Base-by-base conservation (phyloP, 441 rosid genomes). In the Populus hybrid region DNA sequence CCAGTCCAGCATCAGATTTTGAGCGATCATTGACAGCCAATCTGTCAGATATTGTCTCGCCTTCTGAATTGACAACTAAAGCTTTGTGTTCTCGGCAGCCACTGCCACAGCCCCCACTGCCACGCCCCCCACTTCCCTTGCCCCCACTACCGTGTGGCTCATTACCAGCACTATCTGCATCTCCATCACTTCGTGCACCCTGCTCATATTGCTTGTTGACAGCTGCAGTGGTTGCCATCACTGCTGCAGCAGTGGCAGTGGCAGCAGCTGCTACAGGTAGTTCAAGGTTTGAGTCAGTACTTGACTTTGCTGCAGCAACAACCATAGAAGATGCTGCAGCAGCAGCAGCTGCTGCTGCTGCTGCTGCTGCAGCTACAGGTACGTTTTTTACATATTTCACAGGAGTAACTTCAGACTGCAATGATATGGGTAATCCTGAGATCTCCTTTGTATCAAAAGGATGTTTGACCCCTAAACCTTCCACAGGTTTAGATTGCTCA, bases 261-360 rank as follows among this genome's bases (percentile, higher is more conserved):
- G 99, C 98, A 42, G 98, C 99, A 74, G 99, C 97, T 65, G 99
- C 97, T 66, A 91, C 96, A 76, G 99, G 97, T 78, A 95, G 83
- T 79, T 94, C 97, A 72, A 91, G 80, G 79, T 86, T 92, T 71
- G 97, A 76, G 77, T 87, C 94, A 9, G 87, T 61, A 82, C 86
- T 84, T 42, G 94, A 88, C 85, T 89, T 92, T 72, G 93, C 86
- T 65, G 88, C 99, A 81, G 95, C 97, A 84, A 84, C 99, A 75
- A 95, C 99, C 98, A 92, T 89, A 76, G 98, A 90, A 80, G 99
- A 94, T 65, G 95, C 98, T 78, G 91, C 95, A 78, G 86, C 97
- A 87, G 98, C 99, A 35, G 99, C 97, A 8, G 98, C 99, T 0
- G 99, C 97, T 0, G 90, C 98, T 0, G 99, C 97, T 0, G 90